Evolutionary conservation across 2,329 filamentous ascomycete genomes (phyloP).

Genomic region (Alternaria novae-zelandiae): DNA sequence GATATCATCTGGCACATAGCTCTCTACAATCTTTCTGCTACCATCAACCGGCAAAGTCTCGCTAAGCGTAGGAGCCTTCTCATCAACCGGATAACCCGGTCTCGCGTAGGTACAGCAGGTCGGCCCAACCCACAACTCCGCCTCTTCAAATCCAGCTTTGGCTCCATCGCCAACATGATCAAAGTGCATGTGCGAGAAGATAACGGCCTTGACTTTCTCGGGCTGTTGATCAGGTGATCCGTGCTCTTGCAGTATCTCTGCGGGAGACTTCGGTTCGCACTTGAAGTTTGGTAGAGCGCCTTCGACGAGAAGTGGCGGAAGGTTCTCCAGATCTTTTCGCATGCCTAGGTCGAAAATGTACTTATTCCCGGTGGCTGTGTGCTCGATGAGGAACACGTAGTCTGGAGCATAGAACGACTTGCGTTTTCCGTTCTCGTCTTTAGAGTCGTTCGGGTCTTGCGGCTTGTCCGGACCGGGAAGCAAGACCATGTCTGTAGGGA

Average conservation of each 20-base stretch:
- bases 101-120: conserved; percentile 40
- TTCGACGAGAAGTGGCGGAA: conserved; percentile 52
- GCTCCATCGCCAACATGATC: conserved; percentile 51
- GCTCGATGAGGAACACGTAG: conserved; percentile 42
- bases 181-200: conserved; percentile 50
- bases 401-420: conserved; percentile 36
- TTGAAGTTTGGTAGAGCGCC: conserved; percentile 50
- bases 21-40: conserved; percentile 52
- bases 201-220: conserved; percentile 50
- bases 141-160: conserved; percentile 42
- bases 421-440: conserved; percentile 41
- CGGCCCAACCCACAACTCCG: conserved; percentile 51
- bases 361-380: conserved; percentile 42
- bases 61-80: conserved; percentile 41
- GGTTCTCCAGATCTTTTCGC: conserved; percentile 51
- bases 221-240: conserved; percentile 39
- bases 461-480: conserved; percentile 53
- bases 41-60: conserved; percentile 52
- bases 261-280: conserved; percentile 39
- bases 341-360: conserved; percentile 63
- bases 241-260: conserved; percentile 34
- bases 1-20: conserved; percentile 38
- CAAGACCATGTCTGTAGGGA: conserved; percentile 56
- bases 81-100: conserved; percentile 36
- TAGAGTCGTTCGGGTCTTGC: conserved; percentile 44